Base-by-base conservation (phyloP, 495 filamentous ascomycete species). In the Penicillium arizonense region DNA sequence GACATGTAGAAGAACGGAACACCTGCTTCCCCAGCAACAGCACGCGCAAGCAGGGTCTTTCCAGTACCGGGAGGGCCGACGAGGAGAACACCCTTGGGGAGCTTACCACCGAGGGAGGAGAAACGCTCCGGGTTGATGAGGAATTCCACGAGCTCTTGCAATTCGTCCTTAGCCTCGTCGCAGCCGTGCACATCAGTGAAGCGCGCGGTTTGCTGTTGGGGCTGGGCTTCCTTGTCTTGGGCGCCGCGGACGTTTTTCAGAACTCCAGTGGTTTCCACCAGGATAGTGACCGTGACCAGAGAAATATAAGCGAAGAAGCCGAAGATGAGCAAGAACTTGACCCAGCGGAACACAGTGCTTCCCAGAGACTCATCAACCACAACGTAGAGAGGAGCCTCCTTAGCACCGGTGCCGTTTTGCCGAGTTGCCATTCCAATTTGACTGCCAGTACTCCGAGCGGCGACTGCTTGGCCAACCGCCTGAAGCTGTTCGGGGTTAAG, bases 1-100 rank as follows among this genome's bases (percentile, higher is more conserved):
- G 95, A 97, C 93, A 98, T 97, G 80, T 94, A 97, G 81, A 97
- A 98, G 81, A 97, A 97, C 1, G 94, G 94, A 18, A 97, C 95
- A 52, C 94, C 94, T 38, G 94, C 91, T 76, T 98, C 94, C 24
- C 94, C 94, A 47, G 94, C 94, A 45, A 98, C 94, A 10, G 94
- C 94, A 57, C 95, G 88, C 52, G 94, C 94, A 50, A 98, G 82
- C 36, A 98, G 81, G n/a, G 94, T 98, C 72, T 98, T 98, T 72
- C 94, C 94, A 45, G 94, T 98, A 72, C 94, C 94, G 30, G 94
- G 94, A 62, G 94, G 94, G 7, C 94, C 94, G 63, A 96, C 90
- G 37, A 98, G 81, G 38, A 98, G 79, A 59, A 97, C 90, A 78
- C 94, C 94, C 72, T 97, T 98, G 37, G 94, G 94, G 12, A 98